These are phyloP conservation scores for Capsella rubella DNA, from an alignment of 441 rosid species.

Conservation along the genomic window DNA sequence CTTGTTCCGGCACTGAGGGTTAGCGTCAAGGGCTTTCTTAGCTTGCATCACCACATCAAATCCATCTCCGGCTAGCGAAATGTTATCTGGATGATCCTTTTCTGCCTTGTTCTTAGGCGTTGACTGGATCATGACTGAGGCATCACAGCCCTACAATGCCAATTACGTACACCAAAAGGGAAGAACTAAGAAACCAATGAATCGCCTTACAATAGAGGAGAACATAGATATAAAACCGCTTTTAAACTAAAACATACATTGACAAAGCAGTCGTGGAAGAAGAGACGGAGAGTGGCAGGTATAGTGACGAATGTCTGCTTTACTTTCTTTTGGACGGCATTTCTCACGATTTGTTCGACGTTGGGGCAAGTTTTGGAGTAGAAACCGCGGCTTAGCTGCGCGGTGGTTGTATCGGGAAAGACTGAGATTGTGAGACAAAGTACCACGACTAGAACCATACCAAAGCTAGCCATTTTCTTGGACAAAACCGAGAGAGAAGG, in stretches of 20 bases:
- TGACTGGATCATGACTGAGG: slow-evolving; percentile 41
- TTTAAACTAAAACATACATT: slow-evolving; percentile 25
- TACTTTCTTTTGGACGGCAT: slow-evolving; percentile 34
- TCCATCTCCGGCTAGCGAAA: slow-evolving; percentile 42
- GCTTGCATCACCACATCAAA: slow-evolving; percentile 43
- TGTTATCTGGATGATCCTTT: slow-evolving; percentile 42
- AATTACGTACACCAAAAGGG: neutral
- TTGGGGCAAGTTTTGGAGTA: slow-evolving; percentile 37
- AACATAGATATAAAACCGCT: neutral
- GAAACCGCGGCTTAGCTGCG: slow-evolving; percentile 27
- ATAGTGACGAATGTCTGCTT: slow-evolving; percentile 31
- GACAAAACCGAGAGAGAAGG: neutral
- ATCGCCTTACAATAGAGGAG: neutral
- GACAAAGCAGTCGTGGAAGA: slow-evolving; percentile 46
- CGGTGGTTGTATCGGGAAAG: slow-evolving; percentile 24
- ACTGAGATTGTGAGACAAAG: slow-evolving; percentile 25
- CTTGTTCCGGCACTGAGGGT: slow-evolving; percentile 32
- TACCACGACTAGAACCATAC: slow-evolving; percentile 21
- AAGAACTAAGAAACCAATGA: neutral
- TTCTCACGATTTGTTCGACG: slow-evolving; percentile 35
- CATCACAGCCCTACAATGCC: slow-evolving; percentile 41
- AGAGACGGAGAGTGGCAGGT: slow-evolving; percentile 44
- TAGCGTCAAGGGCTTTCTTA: slow-evolving; percentile 41
- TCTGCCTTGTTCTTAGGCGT: slow-evolving; percentile 42
- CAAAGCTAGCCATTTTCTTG: slow-evolving; percentile 30